A percentile compares a stretch with the other conserved stretches of the same genome.
phyloP scores from a whole-genome alignment of 352 stramenopile species.

The Pythium periplocum region DNA sequence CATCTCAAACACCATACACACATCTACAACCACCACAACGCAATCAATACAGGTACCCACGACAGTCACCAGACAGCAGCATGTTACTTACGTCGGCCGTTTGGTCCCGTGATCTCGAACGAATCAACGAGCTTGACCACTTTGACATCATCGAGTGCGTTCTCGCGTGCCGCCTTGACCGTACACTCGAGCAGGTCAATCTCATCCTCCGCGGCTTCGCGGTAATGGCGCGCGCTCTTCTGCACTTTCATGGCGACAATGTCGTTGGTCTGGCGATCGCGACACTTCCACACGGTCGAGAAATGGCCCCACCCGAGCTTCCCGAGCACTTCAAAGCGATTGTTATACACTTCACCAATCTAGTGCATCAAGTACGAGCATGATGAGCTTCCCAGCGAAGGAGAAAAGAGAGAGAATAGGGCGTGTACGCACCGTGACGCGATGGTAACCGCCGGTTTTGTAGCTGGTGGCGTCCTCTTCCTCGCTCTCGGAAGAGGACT shows the following conservation, averaged over 20 bases:
- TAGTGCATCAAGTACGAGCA: constrained; percentile 2
- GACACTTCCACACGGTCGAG: constrained; percentile 99
- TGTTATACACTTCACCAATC: constrained; percentile 90
- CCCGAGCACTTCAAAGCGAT: constrained; percentile 94
- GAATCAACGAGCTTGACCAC: constrained; percentile 86
- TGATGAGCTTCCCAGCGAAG: no score
- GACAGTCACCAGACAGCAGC: not conserved
- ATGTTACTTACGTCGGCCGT: constrained; percentile 83
- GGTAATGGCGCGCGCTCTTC: constrained; percentile 97
- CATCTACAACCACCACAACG: constrained; percentile 27
- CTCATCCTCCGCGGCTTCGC: constrained; percentile 97
- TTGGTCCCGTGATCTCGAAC: constrained; percentile 96
- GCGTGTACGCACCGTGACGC: constrained; percentile 69
- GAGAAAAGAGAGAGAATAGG: no score
- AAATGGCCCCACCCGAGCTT: constrained; percentile 99
- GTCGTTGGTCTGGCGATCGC: constrained; percentile 73
- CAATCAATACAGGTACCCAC: no score
- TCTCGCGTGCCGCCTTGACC: constrained; percentile 47
- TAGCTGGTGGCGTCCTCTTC: constrained; percentile 95
- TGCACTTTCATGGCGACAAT: constrained; percentile 97
- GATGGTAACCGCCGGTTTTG: constrained; percentile 97
- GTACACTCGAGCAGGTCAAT: constrained; percentile 95
- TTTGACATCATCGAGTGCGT: constrained; percentile 26
- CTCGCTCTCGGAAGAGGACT: constrained; percentile 78
- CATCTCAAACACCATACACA: constrained; percentile 99